Evolutionary conservation across 495 filamentous ascomycete genomes (phyloP), one percentile per base, ranked within the genome.

Genomic region (Aspergillus funiculosus): DNA sequence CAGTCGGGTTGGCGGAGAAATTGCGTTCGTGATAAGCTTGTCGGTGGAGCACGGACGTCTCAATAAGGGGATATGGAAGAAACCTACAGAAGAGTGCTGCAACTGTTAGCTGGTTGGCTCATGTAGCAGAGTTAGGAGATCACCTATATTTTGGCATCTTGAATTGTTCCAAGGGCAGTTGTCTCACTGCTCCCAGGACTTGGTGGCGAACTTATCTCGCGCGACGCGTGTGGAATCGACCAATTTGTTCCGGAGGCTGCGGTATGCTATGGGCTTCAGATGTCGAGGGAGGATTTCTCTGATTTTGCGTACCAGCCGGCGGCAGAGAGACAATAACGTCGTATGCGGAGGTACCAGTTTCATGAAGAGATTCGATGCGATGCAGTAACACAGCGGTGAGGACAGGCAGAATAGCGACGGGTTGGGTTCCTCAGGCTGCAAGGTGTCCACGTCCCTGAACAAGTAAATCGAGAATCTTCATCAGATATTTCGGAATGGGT

Each of bases 91-190:
- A 85, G 80, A 83, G 78, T 85, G 54, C 61, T 58, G 29, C 21
- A 42, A 49, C 43, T 21, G 76, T 84, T 65, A 86, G 81, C 55
- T 56, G 56, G 34, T 36, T 46, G 47, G 35, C 25, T 30, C 21
- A 29, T 38, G 35, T n/a, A 13, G 11, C 6, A 27, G 24, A 14
- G 27, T 10, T 9, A 45, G 30, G 43, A 54, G 43, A 36, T 30
- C 24, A 82, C 83, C 79, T 81, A 87, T 85, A 87, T 85, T 87
- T 87, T 32, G 83, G 83, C 83, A 87, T 87, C 30, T 75, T 82
- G 65, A 49, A 46, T 37, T 38, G n/a, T 54, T 42, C 27, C 20
- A 15, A 41, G 43, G 50, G 35, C 40, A 47, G 49, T 37, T 30
- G 49, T n/a, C n/a, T n/a, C n/a, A n/a, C 41, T 53, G 46, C 44